A percentile compares a stretch with the other conserved stretches of the same genome.
Conservation (phyloP, 2,329 filamentous ascomycete genomes). For the Lomentospora prolificans region DNA sequence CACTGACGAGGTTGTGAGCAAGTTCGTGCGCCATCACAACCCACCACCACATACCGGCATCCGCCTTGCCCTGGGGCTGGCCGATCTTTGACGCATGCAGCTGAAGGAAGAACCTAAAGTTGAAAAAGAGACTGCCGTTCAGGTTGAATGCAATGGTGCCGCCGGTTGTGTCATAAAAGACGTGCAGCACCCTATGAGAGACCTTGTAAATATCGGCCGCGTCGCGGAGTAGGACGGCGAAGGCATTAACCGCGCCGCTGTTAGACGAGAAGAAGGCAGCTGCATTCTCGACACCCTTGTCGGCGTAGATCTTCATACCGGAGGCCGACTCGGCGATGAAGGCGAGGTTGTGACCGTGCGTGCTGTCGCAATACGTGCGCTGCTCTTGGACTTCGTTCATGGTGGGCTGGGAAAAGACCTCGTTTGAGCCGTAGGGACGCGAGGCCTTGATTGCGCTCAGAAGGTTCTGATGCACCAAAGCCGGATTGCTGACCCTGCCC, state of each 20-base stretch:
- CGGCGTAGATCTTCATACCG: conserved; percentile 65
- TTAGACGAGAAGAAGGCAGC: conserved; percentile 50
- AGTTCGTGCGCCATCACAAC: conserved; percentile 92
- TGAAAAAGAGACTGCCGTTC: conserved; percentile 83
- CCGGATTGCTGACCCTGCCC: conserved; percentile 48
- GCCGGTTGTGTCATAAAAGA: conserved; percentile 74
- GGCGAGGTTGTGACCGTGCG: conserved; percentile 60
- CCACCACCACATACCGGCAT: conserved; percentile 83
- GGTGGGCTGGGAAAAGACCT: conserved; percentile 62
- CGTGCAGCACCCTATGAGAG: conserved; percentile 59
- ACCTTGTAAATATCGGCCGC: conserved; percentile 66
- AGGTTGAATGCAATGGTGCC: conserved; percentile 89
- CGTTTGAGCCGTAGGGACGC: conserved; percentile 62
- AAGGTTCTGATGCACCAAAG: conserved; percentile 58
- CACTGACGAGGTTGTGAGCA: conserved; percentile 79
- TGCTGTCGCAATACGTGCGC: conserved; percentile 76
- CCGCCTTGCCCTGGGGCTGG: conserved; percentile 39
- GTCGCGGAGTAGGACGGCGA: conserved; percentile 60
- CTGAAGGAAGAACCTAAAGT: conserved; percentile 76
- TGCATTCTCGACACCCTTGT: conserved; percentile 41
- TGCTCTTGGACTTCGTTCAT: conserved; percentile 71
- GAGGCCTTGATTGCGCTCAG: conserved; percentile 70
- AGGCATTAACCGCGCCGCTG: conserved; percentile 53
- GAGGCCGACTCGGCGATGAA: conserved; percentile 61
- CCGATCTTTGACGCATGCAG: conserved; percentile 46